Base-by-base conservation (phyloP, 768 basidiomycete species). In the Suillus decipiens region DNA sequence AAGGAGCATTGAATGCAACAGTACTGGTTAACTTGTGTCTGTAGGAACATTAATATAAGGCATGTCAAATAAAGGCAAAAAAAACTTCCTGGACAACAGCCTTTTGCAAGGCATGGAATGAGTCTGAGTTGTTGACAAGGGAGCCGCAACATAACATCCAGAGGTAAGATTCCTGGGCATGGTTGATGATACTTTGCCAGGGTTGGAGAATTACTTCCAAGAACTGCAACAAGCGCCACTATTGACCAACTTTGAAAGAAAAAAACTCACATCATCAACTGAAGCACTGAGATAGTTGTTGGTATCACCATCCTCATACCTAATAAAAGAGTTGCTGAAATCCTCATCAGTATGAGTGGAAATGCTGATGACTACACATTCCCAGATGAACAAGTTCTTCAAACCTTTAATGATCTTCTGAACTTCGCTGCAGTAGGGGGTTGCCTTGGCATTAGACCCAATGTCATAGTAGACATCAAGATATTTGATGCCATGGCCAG, bases 181-280 rank as follows among this genome's bases (percentile, higher is more conserved):
- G 8, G 22, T 19, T 3, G n/a, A 59, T 15, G 22, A 59, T 10
- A 28, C 2, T 3, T 39, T 59, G 14, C 34, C 39, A 59, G 22
- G 37, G 57, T 5, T 39, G 4, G 14, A 39, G 43, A 34, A 59
- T 19, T 10, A 31, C 24, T 19, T 59, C 33, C 34, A 59, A 31
- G 33, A 48, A 48, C 47, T 48, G 47, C 8, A 47, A 47, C 3
- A 47, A 24, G 12, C 0, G 47, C 24, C 12, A 47, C 9, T 47
- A 47, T 47, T 22, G 22, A 22, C 45, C 11, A 24, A 22, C 11
- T 22, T 6, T 22, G n/a, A 41, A 19, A 24, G 6, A 31, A 39
- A 42, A 34, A 59, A 48, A 48, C 47, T 48, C 47, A 41, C 57
- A 39, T 59, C 57, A 42, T 59, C 22, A 37, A 59, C 39, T 2